phyloP scores from a whole-genome alignment of 257 asterid species.

The Solanum piurae region DNA sequence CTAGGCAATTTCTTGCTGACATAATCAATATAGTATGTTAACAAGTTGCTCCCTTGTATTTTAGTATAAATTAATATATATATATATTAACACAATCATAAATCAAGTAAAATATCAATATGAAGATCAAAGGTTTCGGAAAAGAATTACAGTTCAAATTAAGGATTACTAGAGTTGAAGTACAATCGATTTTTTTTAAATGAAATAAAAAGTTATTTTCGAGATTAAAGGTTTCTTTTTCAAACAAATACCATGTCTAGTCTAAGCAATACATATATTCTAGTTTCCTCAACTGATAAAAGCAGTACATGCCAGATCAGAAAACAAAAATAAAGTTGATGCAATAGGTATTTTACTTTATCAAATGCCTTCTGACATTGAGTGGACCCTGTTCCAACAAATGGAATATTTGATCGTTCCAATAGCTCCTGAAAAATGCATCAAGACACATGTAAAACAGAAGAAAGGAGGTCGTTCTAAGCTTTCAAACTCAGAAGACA shows the following conservation, averaged over 20 bases:
- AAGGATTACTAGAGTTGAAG: background rate
- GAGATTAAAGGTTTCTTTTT: background rate
- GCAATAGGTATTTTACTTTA: slow-evolving; percentile 38
- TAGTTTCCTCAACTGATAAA: background rate
- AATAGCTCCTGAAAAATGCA: slow-evolving; percentile 43
- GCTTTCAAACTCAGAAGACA: background rate
- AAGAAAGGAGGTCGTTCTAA: background rate
- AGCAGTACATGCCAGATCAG: background rate
- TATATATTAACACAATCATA: background rate
- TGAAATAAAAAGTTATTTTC: background rate
- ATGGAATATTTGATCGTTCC: slow-evolving; percentile 58
- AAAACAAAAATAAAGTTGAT: background rate
- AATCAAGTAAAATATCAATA: background rate
- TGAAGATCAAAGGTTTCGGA: background rate
- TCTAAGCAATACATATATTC: background rate
- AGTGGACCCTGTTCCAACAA: slow-evolving; percentile 58
- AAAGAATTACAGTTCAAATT: background rate
- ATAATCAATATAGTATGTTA: background rate
- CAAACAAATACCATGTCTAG: background rate
- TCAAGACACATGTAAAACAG: background rate
- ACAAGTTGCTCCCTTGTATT: background rate
- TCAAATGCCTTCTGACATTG: slow-evolving; percentile 80
- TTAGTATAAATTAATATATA: background rate
- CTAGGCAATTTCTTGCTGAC: background rate
- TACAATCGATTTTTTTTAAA: background rate